Conservation (phyloP, 148 eudicot genomes). For the Talinum fruticosum region DNA sequence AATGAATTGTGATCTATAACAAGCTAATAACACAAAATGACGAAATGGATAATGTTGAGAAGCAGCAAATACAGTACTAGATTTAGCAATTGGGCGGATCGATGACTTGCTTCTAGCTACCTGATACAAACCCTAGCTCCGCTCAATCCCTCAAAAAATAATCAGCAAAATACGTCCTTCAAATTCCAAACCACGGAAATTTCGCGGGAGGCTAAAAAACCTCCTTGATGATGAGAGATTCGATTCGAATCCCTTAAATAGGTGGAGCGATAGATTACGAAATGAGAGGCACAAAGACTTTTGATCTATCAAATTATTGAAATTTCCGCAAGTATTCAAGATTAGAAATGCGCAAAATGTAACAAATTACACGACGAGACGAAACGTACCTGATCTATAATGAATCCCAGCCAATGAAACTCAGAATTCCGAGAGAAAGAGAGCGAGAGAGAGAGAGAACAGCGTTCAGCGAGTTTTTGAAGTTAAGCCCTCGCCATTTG, state of each 20-base stretch:
- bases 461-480: not conserved
- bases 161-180: not conserved
- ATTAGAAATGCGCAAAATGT: constrained; percentile 1
- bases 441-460: not conserved
- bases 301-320: not conserved
- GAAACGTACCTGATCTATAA: constrained; percentile 20
- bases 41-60: not conserved
- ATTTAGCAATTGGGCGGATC: not conserved
- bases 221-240: not conserved
- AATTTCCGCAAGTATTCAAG: not conserved
- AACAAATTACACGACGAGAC: not conserved
- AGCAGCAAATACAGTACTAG: not conserved
- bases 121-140: not conserved
- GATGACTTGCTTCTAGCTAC: not conserved
- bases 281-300: not conserved
- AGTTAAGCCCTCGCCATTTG: not conserved
- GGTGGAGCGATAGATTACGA: not conserved
- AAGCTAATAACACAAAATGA: not conserved
- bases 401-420: not conserved
- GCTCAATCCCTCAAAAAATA: not conserved
- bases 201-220: not conserved
- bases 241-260: not conserved
- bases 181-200: not conserved
- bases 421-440: not conserved
- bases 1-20: not conserved